phyloP scores from a whole-genome alignment of 2,329 filamentous ascomycete genomes.

The Microcyclosporella mali region DNA sequence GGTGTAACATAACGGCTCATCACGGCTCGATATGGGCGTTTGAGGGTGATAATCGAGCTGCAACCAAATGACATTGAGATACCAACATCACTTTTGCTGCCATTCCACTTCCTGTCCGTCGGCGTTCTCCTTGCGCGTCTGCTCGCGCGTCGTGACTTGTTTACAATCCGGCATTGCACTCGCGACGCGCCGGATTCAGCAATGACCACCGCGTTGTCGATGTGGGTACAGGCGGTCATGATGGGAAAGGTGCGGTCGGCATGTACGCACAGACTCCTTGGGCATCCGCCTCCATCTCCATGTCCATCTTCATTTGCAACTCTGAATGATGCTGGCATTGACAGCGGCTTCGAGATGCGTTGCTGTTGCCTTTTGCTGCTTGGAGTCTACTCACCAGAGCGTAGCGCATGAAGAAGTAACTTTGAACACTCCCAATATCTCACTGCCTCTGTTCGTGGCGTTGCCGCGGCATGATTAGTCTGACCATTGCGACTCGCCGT shows the following conservation, averaged over 20 bases:
- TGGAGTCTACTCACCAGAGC: no score
- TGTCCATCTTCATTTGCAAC: neutral
- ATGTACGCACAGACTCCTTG: slow-evolving; percentile 4
- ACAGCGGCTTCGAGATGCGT: no score
- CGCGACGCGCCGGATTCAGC: slow-evolving; percentile 1
- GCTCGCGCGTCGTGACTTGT: slow-evolving; percentile 9
- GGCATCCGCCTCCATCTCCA: neutral
- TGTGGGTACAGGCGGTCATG: no score
- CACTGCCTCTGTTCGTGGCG: no score
- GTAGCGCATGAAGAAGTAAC: no score
- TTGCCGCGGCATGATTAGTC: no score
- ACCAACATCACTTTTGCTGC: slow-evolving; percentile 9
- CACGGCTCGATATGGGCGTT: slow-evolving; percentile 17
- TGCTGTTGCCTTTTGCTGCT: no score
- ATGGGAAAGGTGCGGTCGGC: slow-evolving; percentile 4
- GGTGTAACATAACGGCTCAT: slow-evolving; percentile 30
- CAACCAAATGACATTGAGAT: slow-evolving; percentile 22
- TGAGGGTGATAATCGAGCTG: slow-evolving; percentile 23
- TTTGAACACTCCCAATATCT: no score
- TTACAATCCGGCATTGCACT: slow-evolving; percentile 9
- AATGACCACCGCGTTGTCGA: slow-evolving; percentile 20
- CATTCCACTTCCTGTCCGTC: slow-evolving; percentile 1
- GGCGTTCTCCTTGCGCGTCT: neutral
- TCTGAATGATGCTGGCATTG: no score
- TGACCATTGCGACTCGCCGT: no score